A percentile compares a stretch with the other conserved stretches of the same genome.
Evolutionary conservation across 208 protist species (phyloP).

Genomic region (Acanthamoeba sp.): DNA sequence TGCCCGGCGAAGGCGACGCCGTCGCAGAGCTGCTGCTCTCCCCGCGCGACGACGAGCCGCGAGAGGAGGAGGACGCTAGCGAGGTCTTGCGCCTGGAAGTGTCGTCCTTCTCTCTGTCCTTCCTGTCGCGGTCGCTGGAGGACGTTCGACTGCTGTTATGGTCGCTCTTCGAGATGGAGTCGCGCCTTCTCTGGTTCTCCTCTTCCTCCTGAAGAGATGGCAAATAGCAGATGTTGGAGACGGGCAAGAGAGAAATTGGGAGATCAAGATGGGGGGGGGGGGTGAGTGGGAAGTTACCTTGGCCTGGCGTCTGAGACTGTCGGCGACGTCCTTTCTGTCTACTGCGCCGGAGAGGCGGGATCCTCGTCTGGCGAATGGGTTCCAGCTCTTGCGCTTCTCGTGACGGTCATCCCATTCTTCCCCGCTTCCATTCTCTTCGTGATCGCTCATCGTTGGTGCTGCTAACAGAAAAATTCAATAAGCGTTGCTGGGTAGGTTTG

Average conservation of each 20-base stretch:
- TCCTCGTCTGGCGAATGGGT: conserved; percentile 14
- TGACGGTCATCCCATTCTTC: background rate
- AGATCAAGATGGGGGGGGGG: background rate
- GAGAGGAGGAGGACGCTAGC: background rate
- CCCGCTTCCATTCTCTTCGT: background rate
- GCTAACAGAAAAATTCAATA: too few species aligned
- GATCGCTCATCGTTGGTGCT: conserved; percentile 38
- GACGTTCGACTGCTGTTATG: background rate
- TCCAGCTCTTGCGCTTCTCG: conserved; percentile 42
- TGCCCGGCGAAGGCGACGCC: background rate
- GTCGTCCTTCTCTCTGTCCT: background rate
- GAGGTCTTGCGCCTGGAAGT: background rate
- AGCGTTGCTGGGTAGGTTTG: too few species aligned
- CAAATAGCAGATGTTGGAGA: background rate
- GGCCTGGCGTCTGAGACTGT: background rate
- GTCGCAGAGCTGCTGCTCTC: background rate
- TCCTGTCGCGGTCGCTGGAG: background rate
- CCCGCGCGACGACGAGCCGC: background rate
- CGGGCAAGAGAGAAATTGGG: background rate
- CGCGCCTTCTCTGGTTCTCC: background rate
- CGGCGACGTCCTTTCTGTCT: background rate
- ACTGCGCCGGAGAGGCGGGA: background rate
- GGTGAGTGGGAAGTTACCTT: background rate
- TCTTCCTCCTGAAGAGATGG: background rate
- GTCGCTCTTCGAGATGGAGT: background rate